phyloP scores from a whole-genome alignment of 768 basidiomycete species.

The Boletus coccyginus region DNA sequence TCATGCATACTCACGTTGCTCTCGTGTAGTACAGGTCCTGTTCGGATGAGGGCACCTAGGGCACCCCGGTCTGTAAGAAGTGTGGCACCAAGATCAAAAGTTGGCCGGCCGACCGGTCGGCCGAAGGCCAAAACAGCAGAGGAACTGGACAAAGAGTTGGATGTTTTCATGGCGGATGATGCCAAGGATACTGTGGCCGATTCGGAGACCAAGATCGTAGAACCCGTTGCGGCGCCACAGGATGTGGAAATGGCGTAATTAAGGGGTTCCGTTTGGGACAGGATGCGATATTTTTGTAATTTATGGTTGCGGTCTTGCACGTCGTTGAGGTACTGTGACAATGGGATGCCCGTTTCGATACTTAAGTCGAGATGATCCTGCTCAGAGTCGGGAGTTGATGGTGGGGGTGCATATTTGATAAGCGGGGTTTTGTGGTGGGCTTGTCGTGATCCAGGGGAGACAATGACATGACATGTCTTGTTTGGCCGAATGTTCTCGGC shows the following conservation, averaged over 20 bases:
- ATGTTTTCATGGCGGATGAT: slow-evolving; percentile 77
- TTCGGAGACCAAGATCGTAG: slow-evolving; percentile 14
- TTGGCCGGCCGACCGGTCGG: slow-evolving; percentile 26
- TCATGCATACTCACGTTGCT: not conserved
- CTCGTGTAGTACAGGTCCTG: slow-evolving; percentile 37
- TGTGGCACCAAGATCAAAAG: slow-evolving; percentile 21
- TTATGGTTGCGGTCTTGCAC: slow-evolving; percentile 14
- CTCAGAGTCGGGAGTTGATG: not conserved
- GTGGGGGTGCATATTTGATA: not conserved
- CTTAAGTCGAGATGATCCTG: slow-evolving; percentile 16
- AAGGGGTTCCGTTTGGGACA: not conserved
- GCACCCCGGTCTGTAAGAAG: slow-evolving; percentile 24
- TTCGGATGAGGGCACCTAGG: slow-evolving; percentile 38
- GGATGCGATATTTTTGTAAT: slow-evolving; percentile 19
- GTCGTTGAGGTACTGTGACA: slow-evolving; percentile 21
- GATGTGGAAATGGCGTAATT: slow-evolving; percentile 56
- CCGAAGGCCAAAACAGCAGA: slow-evolving; percentile 71
- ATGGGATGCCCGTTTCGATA: slow-evolving; percentile 1
- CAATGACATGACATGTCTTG: too few species aligned
- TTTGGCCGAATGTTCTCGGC: not conserved
- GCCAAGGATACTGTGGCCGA: slow-evolving; percentile 21
- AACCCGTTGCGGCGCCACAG: slow-evolving; percentile 21
- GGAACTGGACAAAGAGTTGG: slow-evolving; percentile 86
- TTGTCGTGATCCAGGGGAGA: too few species aligned
- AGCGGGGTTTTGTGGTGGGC: not conserved